Base-by-base conservation (phyloP, 2,329 filamentous ascomycete genomes). In the Aspergillus flavus region DNA sequence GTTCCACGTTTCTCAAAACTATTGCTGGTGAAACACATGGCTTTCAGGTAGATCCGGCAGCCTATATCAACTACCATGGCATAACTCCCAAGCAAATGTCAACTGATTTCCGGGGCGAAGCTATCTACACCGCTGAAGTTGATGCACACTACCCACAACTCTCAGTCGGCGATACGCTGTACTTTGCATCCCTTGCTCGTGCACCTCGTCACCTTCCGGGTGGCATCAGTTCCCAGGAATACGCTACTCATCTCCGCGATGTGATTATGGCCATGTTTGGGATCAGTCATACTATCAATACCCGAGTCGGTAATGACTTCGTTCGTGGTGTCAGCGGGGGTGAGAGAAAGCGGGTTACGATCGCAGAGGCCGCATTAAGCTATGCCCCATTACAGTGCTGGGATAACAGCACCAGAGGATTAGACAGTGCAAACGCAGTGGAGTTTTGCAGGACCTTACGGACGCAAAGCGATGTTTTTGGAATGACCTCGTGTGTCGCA, bases 1-100 rank as follows among this genome's bases (percentile, higher is more conserved):
- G 92, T 77, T 91, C 89, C 16, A 94, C 91, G 1, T 87, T 94
- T 67, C 82, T 95, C 62, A 94, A 94, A 82, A 91, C 91, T 0
- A 85, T 94, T 68, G 86, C 91, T 7, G 91, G 91, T 66, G 91
- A 94, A 77, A 91, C 89, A 43, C 89, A 92, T 68, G 91, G 91
- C 55, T 89, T 94, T 71, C 85, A 85, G 66, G 82, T 94, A 23
- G 89, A 91, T 55, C 78, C 88, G 2, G 77, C 81, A 7, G 89
- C 90, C 0, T 86, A 90, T 65, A 87, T 94, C 75, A 94, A 94
- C 80, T 94, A 94, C 73, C 90, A 93, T 84, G 65, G 65, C 43
- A 58, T 58, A 26, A 58, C 56, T 12, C 19, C 57, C 14, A 50
- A 28, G 32, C 57, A 53, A 26, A 59, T 59, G 57, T 52, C 57